Percentiles rank a stretch among this genome's conserved stretches.
These are phyloP conservation scores for Alnus glutinosa DNA, from an alignment of 306 rosid species.

Conservation along the genomic window DNA sequence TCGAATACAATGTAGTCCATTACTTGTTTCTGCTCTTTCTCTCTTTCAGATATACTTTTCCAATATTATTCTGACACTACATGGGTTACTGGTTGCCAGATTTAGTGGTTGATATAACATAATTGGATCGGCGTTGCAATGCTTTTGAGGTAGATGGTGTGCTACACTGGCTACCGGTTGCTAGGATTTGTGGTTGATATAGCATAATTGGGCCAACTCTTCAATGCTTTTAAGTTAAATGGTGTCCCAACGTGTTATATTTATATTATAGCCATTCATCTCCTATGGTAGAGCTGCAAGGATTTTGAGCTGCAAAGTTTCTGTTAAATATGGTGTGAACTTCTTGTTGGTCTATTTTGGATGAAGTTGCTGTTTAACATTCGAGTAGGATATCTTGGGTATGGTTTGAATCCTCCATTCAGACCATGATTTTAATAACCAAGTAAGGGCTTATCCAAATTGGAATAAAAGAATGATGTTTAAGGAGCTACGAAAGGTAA, in stretches of 20 bases:
- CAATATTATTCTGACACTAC: too few species aligned
- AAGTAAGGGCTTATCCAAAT: background rate
- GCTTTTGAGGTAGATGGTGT: background rate
- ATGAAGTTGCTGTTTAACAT: background rate
- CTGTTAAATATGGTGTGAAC: slow-evolving; percentile 1
- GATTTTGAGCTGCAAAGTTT: background rate
- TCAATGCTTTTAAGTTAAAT: background rate
- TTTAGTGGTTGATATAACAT: too few species aligned
- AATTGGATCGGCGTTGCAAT: too few species aligned
- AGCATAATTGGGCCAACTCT: too few species aligned
- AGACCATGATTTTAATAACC: background rate
- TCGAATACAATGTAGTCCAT: too few species aligned
- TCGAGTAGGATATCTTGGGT: background rate
- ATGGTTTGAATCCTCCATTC: slow-evolving; percentile 1
- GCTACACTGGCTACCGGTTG: too few species aligned
- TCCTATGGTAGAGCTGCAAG: background rate
- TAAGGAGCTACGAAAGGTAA: background rate
- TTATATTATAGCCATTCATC: background rate
- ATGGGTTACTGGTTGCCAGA: too few species aligned
- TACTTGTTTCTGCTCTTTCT: too few species aligned
- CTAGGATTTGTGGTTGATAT: too few species aligned
- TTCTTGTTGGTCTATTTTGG: background rate
- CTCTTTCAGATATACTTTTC: too few species aligned
- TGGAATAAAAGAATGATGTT: background rate
- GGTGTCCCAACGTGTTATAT: background rate